Conservation (phyloP, 2,329 filamentous ascomycete species). For the Scytalidium lignicola region DNA sequence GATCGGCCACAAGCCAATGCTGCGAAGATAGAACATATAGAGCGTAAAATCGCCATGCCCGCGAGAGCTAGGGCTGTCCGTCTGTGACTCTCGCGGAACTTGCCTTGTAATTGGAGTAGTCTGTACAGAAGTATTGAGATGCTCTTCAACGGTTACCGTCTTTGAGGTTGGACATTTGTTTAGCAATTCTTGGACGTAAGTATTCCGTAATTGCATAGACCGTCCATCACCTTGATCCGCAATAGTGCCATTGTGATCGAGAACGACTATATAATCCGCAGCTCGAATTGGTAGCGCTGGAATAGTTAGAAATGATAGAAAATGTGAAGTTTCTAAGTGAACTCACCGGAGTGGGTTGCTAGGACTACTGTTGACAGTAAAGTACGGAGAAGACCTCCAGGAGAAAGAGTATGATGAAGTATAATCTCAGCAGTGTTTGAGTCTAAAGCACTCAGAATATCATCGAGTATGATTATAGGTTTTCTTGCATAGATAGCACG, state of each 20-base stretch:
- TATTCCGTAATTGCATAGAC: not conserved
- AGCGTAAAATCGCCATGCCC: no score
- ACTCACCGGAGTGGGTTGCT: not conserved
- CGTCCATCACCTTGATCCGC: constrained; percentile 50
- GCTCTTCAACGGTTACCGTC: no score
- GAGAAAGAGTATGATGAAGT: not conserved
- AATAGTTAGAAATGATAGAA: not conserved
- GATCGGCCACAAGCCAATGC: no score
- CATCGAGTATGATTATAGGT: constrained; percentile 11
- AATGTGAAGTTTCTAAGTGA: no score
- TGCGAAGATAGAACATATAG: no score
- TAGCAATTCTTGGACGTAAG: no score
- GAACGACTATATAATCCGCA: constrained; percentile 75
- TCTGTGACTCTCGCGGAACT: no score
- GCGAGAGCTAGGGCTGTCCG: no score
- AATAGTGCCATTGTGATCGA: constrained; percentile 67
- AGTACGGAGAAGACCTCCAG: not conserved
- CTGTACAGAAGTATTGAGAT: no score
- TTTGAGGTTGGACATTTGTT: no score
- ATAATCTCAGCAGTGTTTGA: constrained; percentile 3
- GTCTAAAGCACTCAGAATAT: constrained; percentile 16
- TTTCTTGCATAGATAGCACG: constrained; percentile 15
- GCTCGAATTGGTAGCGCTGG: constrained; percentile 44
- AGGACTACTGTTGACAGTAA: not conserved
- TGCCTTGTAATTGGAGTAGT: no score